Percentiles rank a stretch among this genome's conserved stretches.
Evolutionary conservation across 129 eudicot species (phyloP).

Genomic region (Tagetes erecta): DNA sequence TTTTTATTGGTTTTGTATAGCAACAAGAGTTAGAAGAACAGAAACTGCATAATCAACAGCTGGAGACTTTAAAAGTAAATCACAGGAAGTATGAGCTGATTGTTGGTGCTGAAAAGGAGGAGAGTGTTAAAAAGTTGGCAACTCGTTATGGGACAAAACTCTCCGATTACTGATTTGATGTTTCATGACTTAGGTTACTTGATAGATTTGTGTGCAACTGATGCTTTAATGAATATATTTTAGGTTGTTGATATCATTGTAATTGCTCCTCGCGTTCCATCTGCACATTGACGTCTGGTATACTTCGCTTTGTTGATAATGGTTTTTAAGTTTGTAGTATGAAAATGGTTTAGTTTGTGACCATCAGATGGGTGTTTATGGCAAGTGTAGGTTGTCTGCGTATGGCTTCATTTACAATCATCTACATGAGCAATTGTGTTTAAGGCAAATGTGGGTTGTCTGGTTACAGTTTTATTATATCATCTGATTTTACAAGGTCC

Average conservation of each 20-base stretch:
- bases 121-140: conserved; percentile 42
- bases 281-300: too few relatives aligned
- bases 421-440: too few relatives aligned
- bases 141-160: conserved; percentile 30
- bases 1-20: conserved; percentile 34
- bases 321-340: too few relatives aligned
- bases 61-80: conserved; percentile 46
- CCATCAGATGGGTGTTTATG: too few relatives aligned
- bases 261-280: neutral
- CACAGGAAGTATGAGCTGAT: conserved; percentile 62
- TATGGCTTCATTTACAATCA: too few relatives aligned
- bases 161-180: conserved; percentile 6
- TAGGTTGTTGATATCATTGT: neutral
- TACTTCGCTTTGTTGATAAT: too few relatives aligned
- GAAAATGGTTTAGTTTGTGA: too few relatives aligned
- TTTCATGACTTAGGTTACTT: neutral
- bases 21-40: conserved; percentile 56
- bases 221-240: neutral
- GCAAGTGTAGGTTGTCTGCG: too few relatives aligned
- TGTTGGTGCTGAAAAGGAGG: conserved; percentile 44
- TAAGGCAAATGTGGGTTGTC: too few relatives aligned
- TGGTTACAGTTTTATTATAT: too few relatives aligned
- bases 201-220: neutral
- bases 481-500: too few relatives aligned
- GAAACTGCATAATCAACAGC: conserved; percentile 60